Conservation (phyloP, 2,329 filamentous ascomycete species). For the Sclerotiophoma versabilis region DNA sequence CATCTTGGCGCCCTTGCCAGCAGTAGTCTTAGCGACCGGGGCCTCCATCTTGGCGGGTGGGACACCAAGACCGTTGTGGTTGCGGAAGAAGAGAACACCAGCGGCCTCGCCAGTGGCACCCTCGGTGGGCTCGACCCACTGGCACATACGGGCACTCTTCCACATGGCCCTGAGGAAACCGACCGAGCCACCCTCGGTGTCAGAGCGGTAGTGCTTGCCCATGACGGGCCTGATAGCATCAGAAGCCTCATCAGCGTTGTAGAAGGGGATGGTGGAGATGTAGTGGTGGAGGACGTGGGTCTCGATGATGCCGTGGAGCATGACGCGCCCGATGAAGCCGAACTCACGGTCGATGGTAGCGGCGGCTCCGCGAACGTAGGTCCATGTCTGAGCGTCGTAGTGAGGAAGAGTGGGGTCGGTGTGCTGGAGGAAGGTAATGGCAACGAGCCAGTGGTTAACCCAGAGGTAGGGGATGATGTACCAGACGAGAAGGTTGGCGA, state of each 20-base stretch:
- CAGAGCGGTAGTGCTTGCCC: conserved; percentile 91
- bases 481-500: conserved; percentile 88
- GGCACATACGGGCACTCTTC: conserved; percentile 83
- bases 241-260: conserved; percentile 91
- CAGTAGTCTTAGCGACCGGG: conserved; percentile 36
- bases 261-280: conserved; percentile 94
- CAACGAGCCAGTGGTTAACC: conserved; percentile 99
- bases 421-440: conserved; percentile 97
- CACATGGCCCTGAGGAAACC: conserved; percentile 89
- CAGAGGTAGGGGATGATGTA: conserved; percentile 94
- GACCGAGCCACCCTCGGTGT: conserved; percentile 73
- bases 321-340: conserved; percentile 88
- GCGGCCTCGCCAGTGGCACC: conserved; percentile 81
- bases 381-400: conserved; percentile 87
- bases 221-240: conserved; percentile 95
- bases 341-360: conserved; percentile 98
- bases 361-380: conserved; percentile 89
- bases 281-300: conserved; percentile 99
- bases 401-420: conserved; percentile 93
- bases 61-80: conserved; percentile 84
- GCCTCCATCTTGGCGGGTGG: conserved; percentile 56
- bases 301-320: conserved; percentile 96
- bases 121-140: conserved; percentile 94
- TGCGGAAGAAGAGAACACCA: conserved; percentile 92
- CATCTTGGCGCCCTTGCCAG: conserved; percentile 46